A percentile compares a stretch with the other conserved stretches of the same genome.
Evolutionary conservation across 106 monocot genomes (phyloP).

Genomic region (Acorus calamus): DNA sequence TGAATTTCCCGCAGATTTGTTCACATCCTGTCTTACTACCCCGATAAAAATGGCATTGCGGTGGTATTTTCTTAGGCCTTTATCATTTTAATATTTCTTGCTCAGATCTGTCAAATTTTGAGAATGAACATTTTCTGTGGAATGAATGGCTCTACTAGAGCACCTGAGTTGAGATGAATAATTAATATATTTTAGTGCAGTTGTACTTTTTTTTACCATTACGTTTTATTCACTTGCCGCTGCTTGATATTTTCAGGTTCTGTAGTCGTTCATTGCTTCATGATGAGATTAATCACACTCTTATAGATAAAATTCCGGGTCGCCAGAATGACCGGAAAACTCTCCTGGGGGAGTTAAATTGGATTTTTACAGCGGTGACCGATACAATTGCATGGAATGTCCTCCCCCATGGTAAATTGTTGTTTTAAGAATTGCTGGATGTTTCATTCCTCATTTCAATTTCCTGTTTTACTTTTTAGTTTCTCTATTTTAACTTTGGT

Average conservation of each 20-base stretch:
- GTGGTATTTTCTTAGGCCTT: conserved; percentile 29
- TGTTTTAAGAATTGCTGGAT: conserved; percentile 1
- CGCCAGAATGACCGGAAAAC: conserved; percentile 97
- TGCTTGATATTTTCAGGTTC: conserved; percentile 48
- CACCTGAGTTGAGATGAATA: too few species aligned
- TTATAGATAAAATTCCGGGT: conserved; percentile 90
- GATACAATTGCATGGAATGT: conserved; percentile 99
- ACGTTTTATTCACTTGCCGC: neutral
- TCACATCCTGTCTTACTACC: conserved; percentile 90
- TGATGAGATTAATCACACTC: conserved; percentile 55
- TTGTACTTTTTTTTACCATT: neutral
- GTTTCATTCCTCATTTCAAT: conserved; percentile 1
- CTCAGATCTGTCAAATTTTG: too few species aligned
- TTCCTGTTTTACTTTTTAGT: too few species aligned
- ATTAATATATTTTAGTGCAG: too few species aligned
- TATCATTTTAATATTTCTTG: neutral
- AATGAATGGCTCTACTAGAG: too few species aligned
- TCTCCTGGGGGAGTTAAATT: conserved; percentile 92
- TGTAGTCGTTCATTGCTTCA: conserved; percentile 72
- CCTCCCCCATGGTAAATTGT: conserved; percentile 67
- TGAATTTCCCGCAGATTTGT: conserved; percentile 96
- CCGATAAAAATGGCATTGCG: conserved; percentile 94
- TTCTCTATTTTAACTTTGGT: too few species aligned
- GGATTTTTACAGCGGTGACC: conserved; percentile 97
- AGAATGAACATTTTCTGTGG: too few species aligned